Base-by-base conservation (phyloP, 306 rosid genomes). In the Rosa lucieae region DNA sequence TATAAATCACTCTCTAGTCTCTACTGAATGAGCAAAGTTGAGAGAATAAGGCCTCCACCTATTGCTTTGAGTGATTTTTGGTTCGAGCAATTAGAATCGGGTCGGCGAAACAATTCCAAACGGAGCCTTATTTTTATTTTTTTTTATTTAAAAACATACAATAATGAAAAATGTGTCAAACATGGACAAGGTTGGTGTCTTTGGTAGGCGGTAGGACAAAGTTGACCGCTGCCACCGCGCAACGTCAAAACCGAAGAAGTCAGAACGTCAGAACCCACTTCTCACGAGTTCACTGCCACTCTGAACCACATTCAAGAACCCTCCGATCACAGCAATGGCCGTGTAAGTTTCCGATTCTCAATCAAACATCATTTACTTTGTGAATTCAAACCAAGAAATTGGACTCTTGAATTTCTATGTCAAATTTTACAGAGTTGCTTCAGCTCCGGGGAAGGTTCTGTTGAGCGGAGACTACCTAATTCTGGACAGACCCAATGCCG, bases 381-480 rank as follows among this genome's bases (percentile, higher is more conserved):
- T 14, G 5, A 67, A 8, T 17, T 15, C 5, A 39, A 66, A 17
- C 11, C 17, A 6, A 66, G 9, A 18, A 39, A 39, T 1, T 1
- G 20, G 26, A 67, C 40, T 32, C 14, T 32, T 63, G 69, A 80
- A 74, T 23, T 43, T 32, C 37, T 32, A 32, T 32, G 47, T 75
- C 9, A 2, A 42, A 29, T 69, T 46, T 18, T 6, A 49, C 86
- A 92, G 94, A 65, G 90, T 88, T 79, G 87, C 90, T 84, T 92
- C 97, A 63, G 92, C 97, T 81, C 96, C 97, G 12, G 97, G 96
- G 61, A 92, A 92, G 82, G 97, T 92, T 56, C 73, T 92, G 74
- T 78, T 92, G 77, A 86, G 91, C 0, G 97, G 97, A 13, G 97
- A 96, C 35, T 92, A 90, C 79, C 94, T 92, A 51, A 82, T 92